These are phyloP conservation scores for Xylaria sp. DNA, from an alignment of 2,329 filamentous ascomycete genomes.

Conservation along the genomic window DNA sequence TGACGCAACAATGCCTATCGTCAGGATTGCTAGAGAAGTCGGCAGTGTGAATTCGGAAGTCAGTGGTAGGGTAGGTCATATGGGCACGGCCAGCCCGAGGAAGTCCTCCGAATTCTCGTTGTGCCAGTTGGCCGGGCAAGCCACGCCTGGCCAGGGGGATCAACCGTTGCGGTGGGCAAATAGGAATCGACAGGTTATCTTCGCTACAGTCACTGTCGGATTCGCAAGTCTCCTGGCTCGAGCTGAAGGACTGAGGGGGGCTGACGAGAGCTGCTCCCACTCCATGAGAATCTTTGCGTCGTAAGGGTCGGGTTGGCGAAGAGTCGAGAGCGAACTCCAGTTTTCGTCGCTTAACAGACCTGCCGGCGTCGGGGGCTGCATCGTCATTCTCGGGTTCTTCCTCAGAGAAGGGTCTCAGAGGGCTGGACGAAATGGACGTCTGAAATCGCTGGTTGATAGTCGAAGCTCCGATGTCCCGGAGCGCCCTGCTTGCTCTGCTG, in stretches of 20 bases:
- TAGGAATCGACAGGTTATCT: conserved; percentile 25
- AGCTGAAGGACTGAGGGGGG: conserved; percentile 35
- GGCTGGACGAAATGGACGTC: conserved; percentile 37
- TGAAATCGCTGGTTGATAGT: conserved; percentile 37
- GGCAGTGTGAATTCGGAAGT: conserved; percentile 40
- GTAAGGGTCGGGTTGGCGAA: conserved; percentile 32
- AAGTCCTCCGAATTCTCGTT: conserved; percentile 37
- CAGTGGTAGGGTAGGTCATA: conserved; percentile 35
- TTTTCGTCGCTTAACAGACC: conserved; percentile 36
- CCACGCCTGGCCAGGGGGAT: conserved; percentile 34
- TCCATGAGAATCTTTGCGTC: conserved; percentile 16
- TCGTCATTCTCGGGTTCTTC: conserved; percentile 23
- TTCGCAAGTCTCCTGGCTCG: conserved; percentile 30
- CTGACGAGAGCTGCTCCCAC: conserved; percentile 32
- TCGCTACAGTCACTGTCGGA: conserved; percentile 33
- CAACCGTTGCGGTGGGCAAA: conserved; percentile 26
- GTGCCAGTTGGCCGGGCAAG: conserved; percentile 36
- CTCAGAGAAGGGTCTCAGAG: conserved; percentile 33
- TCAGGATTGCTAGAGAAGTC: conserved; percentile 37
- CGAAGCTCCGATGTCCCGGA: conserved; percentile 38
- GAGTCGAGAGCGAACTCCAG: conserved; percentile 38
- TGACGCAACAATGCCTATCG: conserved; percentile 36
- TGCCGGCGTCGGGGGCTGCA: conserved; percentile 17
- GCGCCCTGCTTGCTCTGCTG: conserved; percentile 37
- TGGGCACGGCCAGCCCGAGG: conserved; percentile 32